Conservation (phyloP, 2,329 filamentous ascomycete genomes). For the Alternaria dauci region DNA sequence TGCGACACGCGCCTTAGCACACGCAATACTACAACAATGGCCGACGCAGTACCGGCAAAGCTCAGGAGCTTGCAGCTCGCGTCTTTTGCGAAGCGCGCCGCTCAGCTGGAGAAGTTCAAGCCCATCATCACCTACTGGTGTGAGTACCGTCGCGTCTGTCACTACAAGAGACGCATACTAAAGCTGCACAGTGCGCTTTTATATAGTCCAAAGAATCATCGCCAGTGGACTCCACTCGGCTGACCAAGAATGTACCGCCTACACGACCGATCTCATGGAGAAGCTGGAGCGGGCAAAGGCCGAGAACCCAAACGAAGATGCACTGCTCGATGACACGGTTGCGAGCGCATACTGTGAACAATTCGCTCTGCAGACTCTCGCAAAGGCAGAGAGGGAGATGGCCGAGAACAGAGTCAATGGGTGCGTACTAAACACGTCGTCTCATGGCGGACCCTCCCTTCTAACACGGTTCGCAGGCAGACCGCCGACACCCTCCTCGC, state of each 20-base stretch:
- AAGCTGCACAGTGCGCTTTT: slow-evolving; percentile 52
- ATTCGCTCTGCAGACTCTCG: slow-evolving; percentile 88
- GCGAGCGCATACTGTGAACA: slow-evolving; percentile 94
- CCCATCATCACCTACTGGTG: slow-evolving; percentile 96
- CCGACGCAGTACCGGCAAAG: slow-evolving; percentile 72
- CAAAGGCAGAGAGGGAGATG: slow-evolving; percentile 82
- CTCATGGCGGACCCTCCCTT: not conserved
- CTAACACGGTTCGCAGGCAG: slow-evolving; percentile 64
- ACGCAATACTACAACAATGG: slow-evolving; percentile 63
- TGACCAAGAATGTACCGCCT: slow-evolving; percentile 80
- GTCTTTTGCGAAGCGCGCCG: slow-evolving; percentile 82
- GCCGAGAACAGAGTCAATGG: slow-evolving; percentile 83
- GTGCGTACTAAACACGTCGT: slow-evolving; percentile 54
- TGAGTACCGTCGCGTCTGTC: slow-evolving; percentile 59
- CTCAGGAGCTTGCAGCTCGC: slow-evolving; percentile 83
- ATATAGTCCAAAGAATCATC: slow-evolving; percentile 92
- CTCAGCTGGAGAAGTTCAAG: slow-evolving; percentile 82
- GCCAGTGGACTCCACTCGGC: slow-evolving; percentile 77
- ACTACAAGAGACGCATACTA: slow-evolving; percentile 19
- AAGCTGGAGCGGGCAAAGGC: slow-evolving; percentile 84
- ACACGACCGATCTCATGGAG: slow-evolving; percentile 87
- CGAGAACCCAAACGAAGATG: slow-evolving; percentile 78
- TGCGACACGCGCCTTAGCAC: not conserved
- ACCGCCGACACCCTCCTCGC: slow-evolving; percentile 95
- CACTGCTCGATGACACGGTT: slow-evolving; percentile 82